phyloP scores from a whole-genome alignment of 176 grass and related monocot species.

The Saccharum officinarum region DNA sequence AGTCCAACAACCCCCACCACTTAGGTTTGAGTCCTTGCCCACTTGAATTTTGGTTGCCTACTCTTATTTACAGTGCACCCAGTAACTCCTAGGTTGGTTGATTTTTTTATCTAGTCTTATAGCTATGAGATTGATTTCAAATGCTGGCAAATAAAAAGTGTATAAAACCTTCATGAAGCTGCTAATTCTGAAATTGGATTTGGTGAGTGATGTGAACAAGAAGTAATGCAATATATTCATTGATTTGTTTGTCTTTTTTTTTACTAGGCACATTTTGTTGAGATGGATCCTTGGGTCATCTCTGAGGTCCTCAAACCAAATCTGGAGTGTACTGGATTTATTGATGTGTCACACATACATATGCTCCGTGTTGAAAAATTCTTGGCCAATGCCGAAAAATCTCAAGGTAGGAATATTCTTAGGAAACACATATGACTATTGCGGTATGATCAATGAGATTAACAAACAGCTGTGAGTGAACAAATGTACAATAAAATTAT shows the following conservation, averaged over 20 bases:
- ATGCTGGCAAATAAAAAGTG: constrained; percentile 8
- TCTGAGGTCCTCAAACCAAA: constrained; percentile 81
- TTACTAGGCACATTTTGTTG: constrained; percentile 85
- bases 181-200: neutral
- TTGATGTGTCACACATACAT: constrained; percentile 81
- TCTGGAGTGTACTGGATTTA: constrained; percentile 86
- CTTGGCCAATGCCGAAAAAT: constrained; percentile 72
- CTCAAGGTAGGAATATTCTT: constrained; percentile 47
- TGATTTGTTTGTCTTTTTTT: constrained; percentile 25
- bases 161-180: neutral
- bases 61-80: neutral
- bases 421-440: neutral
- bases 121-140: constrained; percentile 22
- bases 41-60: neutral
- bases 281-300: constrained; percentile 94
- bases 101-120: neutral
- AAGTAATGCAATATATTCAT: neutral
- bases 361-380: constrained; percentile 79
- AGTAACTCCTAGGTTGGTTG: neutral
- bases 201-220: constrained; percentile 5
- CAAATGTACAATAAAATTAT: neutral
- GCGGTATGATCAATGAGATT: neutral
- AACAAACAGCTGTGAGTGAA: neutral
- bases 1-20: neutral
- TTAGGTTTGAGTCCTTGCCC: neutral